Evolutionary conservation across 352 stramenopile species (phyloP).

Genomic region (Pythium utonaiense): DNA sequence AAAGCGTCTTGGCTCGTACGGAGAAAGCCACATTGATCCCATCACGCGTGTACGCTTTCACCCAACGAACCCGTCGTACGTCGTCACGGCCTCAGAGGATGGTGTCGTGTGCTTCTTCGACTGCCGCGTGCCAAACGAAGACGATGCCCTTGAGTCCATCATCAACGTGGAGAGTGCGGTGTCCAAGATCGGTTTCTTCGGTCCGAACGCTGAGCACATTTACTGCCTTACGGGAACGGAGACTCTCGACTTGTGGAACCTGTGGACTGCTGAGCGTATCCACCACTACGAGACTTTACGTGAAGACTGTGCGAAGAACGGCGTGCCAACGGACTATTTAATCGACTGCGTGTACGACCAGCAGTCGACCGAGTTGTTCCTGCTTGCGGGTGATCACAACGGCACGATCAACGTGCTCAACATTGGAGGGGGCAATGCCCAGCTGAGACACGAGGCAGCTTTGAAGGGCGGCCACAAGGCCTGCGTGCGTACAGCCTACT

Average conservation of each 20-base stretch:
- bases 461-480: constrained; percentile 77
- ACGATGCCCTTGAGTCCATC: constrained; percentile 88
- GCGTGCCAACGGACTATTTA: constrained; percentile 78
- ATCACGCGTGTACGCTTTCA: constrained; percentile 89
- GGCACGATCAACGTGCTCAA: constrained; percentile 72
- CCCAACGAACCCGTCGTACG: constrained; percentile 62
- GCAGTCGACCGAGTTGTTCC: constrained; percentile 60
- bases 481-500: constrained; percentile 79
- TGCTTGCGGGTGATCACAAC: constrained; percentile 75
- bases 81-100: constrained; percentile 90
- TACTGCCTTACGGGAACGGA: constrained; percentile 86
- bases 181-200: constrained; percentile 87
- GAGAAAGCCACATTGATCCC: constrained; percentile 86
- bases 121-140: constrained; percentile 75
- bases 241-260: constrained; percentile 89
- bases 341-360: constrained; percentile 86
- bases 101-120: constrained; percentile 90
- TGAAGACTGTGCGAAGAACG: constrained; percentile 65
- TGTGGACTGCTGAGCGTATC: constrained; percentile 76
- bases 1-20: constrained; percentile 70
- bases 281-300: constrained; percentile 77
- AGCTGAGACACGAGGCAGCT: constrained; percentile 47
- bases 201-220: constrained; percentile 71
- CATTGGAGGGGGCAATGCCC: constrained; percentile 49
- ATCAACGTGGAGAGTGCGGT: constrained; percentile 89